These are phyloP conservation scores for Prunus mongolica DNA, from an alignment of 306 rosid genomes.

Conservation along the genomic window DNA sequence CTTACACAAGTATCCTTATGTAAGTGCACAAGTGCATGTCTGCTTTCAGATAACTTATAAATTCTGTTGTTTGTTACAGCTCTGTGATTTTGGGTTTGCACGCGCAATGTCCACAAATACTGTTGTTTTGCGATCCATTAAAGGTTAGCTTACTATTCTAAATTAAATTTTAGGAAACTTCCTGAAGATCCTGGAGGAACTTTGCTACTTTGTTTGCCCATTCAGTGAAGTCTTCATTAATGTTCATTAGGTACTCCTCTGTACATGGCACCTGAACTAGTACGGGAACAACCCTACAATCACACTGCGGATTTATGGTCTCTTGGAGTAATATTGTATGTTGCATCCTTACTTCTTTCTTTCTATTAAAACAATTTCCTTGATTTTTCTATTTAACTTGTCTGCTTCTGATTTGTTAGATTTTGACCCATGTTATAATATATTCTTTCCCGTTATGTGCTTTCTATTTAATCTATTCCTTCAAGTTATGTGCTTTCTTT, in stretches of 20 bases:
- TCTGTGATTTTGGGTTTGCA: conserved; percentile 99
- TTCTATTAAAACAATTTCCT: conserved; percentile 10
- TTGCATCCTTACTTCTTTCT: conserved; percentile 7
- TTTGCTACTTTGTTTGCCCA: background rate
- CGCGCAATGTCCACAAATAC: conserved; percentile 99
- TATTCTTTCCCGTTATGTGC: conserved; percentile 9
- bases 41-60: background rate
- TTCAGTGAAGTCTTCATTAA: background rate
- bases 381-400: conserved; percentile 11
- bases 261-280: conserved; percentile 99
- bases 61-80: conserved; percentile 45
- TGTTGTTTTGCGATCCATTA: conserved; percentile 92
- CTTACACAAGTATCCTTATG: no score
- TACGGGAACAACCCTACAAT: conserved; percentile 92
- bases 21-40: background rate
- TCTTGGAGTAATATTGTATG: conserved; percentile 94
- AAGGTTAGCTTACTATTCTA: conserved; percentile 52
- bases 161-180: conserved; percentile 14
- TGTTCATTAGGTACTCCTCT: conserved; percentile 78
- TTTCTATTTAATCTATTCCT: background rate
- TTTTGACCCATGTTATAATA: background rate
- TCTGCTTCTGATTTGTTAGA: conserved; percentile 1
- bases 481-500: background rate
- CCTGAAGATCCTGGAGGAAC: conserved; percentile 2
- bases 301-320: conserved; percentile 99